Evolutionary conservation across 345 rosid genomes (phyloP), one percentile per base, ranked within the genome.

Genomic region (Eucalyptus pumila): DNA sequence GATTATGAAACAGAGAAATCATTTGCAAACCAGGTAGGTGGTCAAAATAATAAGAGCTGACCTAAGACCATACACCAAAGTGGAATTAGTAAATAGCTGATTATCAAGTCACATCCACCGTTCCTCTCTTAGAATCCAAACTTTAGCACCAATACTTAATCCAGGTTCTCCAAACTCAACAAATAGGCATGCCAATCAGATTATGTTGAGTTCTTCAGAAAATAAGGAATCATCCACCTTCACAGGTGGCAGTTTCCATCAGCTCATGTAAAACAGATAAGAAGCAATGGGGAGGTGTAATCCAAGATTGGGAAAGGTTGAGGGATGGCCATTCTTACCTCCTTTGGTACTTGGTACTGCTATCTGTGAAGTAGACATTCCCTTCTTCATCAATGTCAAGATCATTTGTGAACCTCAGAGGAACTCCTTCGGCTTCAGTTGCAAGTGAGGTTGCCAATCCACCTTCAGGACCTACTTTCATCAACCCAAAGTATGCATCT

Each of bases 401-500:
- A 30, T 90, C 88, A 87, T 95, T 96, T 48, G 97, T 92, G 90
- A 96, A 96, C 62, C 72, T 23, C 13, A 95, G 87, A 2, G 94
- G 94, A 23, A 89, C 87, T 52, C 93, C 93, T 67, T 93, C 92
- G 21, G 92, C 95, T 85, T 91, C 93, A 50, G 93, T 91, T 45
- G 94, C 26, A 0, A 96, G 88, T 34, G 90, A 89, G 50, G 92
- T 94, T 56, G 99, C 97, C 72, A 94, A 42, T 12, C 99, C 98
- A 86, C 99, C 98, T 87, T 94, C 92, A 37, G 94, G 94, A 44
- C 98, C 96, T 14, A 96, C 96, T 90, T 93, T 95, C 89, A 96
- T 91, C 91, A 96, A 94, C 89, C 99, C 97, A 86, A 96, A 91
- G 90, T 96, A 96, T 50, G 98, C 95, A 92, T 96, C 99, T 6